Conservation (phyloP, 352 stramenopile genomes). For the Globisporangium alternatum region DNA sequence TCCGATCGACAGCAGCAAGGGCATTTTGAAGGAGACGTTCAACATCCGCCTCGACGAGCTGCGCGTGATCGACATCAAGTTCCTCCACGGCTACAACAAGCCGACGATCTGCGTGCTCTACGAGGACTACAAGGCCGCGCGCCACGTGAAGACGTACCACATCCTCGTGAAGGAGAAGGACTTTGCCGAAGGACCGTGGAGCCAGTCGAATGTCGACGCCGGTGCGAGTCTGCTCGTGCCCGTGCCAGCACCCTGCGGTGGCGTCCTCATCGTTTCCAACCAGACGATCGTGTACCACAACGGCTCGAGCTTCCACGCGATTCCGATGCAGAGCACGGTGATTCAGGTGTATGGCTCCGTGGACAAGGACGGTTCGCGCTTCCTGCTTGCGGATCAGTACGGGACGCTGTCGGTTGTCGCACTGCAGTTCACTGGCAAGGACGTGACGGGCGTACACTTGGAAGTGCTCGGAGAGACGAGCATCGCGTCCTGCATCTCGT, state of each 20-base stretch:
- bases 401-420: slow-evolving; percentile 87
- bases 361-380: slow-evolving; percentile 86
- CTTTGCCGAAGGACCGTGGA: slow-evolving; percentile 87
- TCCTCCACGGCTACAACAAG: slow-evolving; percentile 86
- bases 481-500: slow-evolving; percentile 89
- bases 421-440: slow-evolving; percentile 68
- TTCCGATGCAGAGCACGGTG: slow-evolving; percentile 89
- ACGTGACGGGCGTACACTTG: slow-evolving; percentile 83
- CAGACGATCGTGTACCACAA: slow-evolving; percentile 92
- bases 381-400: slow-evolving; percentile 89
- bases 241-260: slow-evolving; percentile 75
- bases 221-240: slow-evolving; percentile 88
- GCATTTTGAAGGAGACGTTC: slow-evolving; percentile 83
- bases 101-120: slow-evolving; percentile 91
- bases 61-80: slow-evolving; percentile 93
- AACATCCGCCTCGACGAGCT: slow-evolving; percentile 93
- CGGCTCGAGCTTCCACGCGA: slow-evolving; percentile 84
- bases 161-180: slow-evolving; percentile 90
- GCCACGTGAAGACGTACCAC: slow-evolving; percentile 91
- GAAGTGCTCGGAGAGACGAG: slow-evolving; percentile 94
- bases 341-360: slow-evolving; percentile 89
- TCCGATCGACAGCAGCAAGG: slow-evolving; percentile 79
- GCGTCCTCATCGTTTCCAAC: slow-evolving; percentile 90
- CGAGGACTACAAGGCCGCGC: slow-evolving; percentile 86
- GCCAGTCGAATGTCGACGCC: slow-evolving; percentile 86